phyloP scores from a whole-genome alignment of 2,329 filamentous ascomycete genomes.

The Colletotrichum zoysiae region DNA sequence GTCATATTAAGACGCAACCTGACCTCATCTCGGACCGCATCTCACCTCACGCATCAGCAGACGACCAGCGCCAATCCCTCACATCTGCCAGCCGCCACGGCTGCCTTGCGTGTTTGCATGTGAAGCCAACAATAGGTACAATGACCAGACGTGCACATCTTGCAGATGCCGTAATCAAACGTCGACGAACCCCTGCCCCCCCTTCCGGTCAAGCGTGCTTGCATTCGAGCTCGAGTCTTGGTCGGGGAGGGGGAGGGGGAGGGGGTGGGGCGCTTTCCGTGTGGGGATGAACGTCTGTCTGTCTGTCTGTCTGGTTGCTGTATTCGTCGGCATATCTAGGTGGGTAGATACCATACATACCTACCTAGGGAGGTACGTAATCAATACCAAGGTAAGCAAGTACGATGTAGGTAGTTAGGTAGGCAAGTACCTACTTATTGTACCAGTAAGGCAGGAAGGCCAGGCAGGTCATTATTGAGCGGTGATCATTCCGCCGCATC shows the following conservation, averaged over 20 bases:
- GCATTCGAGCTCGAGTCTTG: constrained; percentile 9
- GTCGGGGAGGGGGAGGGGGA: constrained; percentile 13
- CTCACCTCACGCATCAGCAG: constrained; percentile 33
- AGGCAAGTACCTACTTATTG: background rate
- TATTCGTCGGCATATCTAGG: background rate
- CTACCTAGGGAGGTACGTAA: too few relatives aligned
- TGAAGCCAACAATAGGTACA: constrained; percentile 18
- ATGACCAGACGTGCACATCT: constrained; percentile 18
- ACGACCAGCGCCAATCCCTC: constrained; percentile 4
- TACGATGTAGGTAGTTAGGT: too few relatives aligned
- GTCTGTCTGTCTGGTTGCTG: background rate
- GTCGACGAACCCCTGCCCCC: constrained; percentile 27
- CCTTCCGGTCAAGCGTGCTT: constrained; percentile 29
- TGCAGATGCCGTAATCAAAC: constrained; percentile 33
- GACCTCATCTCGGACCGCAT: constrained; percentile 27
- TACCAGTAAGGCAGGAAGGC: background rate
- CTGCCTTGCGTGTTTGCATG: constrained; percentile 25
- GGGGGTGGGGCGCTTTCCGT: constrained; percentile 28
- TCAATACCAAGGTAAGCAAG: too few relatives aligned
- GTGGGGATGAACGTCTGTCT: constrained; percentile 4
- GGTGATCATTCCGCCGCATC: constrained; percentile 3
- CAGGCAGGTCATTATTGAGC: constrained; percentile 3
- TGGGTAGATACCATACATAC: too few relatives aligned
- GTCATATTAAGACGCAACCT: constrained; percentile 33
- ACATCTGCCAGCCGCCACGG: constrained; percentile 19